Percentiles rank a stretch among this genome's conserved stretches.
Conservation (phyloP, 306 rosid genomes). For the Neltuma alba region DNA sequence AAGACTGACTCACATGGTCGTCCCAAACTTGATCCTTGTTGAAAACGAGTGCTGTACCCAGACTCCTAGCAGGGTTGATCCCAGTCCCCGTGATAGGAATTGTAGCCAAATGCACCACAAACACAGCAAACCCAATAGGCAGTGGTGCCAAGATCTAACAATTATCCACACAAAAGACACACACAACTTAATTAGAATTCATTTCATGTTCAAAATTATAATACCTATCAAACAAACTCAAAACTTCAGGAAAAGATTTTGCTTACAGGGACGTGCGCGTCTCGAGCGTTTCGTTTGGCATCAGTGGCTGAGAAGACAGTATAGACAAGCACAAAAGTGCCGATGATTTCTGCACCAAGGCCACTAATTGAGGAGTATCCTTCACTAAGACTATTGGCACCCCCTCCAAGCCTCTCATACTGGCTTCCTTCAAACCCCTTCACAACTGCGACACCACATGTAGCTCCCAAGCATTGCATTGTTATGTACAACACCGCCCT, state of each 20-base stretch:
- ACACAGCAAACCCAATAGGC: neutral
- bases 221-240: neutral
- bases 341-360: neutral
- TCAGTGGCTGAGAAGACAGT: neutral
- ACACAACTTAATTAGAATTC: neutral
- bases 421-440: neutral
- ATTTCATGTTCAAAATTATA: no score
- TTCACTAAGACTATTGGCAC: neutral
- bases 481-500: neutral
- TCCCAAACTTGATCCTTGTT: neutral
- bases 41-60: neutral
- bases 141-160: neutral
- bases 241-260: neutral
- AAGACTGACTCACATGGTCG: neutral
- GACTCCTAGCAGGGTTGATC: neutral
- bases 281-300: neutral
- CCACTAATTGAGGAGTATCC: neutral
- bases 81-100: neutral
- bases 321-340: neutral
- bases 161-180: neutral
- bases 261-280: neutral
- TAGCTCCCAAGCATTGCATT: slow-evolving; percentile 7
- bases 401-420: neutral
- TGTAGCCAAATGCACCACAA: neutral
- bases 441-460: neutral